Base-by-base conservation (phyloP, 345 rosid species). In the Gossypium australe region DNA sequence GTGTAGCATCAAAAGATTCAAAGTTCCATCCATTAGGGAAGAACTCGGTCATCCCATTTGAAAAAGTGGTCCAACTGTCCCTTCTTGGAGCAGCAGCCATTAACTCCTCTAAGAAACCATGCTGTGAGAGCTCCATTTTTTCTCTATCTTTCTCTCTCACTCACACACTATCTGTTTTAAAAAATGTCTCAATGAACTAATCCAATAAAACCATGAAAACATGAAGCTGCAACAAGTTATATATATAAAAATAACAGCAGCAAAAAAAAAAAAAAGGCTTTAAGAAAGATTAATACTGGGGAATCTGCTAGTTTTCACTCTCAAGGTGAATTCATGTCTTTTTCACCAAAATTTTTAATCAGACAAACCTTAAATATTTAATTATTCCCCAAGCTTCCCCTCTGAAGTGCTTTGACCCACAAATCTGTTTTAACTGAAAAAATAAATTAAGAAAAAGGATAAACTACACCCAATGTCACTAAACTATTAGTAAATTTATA, bases 51-150 rank as follows among this genome's bases (percentile, higher is more conserved):
- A 59, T 44, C 61, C 77, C 80, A 76, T 77, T 72, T 43, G 78
- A 34, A 74, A 77, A 82, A 78, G 74, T 78, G 41, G 78, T 63
- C 77, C 71, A 48, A 9, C 20, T 48, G 43, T 68, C 72, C 27
- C 58, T 68, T 68, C 71, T 67, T 75, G 89, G 88, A 83, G 7
- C 52, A 48, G 79, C 80, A 48, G 79, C 80, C 70, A 87, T 83
- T 62, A 88, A 77, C 81, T 91, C 98, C 83, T 91, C 98, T 66
- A 85, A 83, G 86, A 87, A 83, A 75, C 88, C 91, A 84, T 80
- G 83, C 38, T 88, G 89, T 22, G 83, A 78, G 12, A 91, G 90
- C 87, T 93, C 98, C 98, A 90, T 86, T 67, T 25, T 52, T 71
- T 67, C 76, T 56, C 13, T 63, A 71, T 74, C 80, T 71, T 61